phyloP scores from a whole-genome alignment of 2,329 filamentous ascomycete species.

The Mycosphaerella sp. region DNA sequence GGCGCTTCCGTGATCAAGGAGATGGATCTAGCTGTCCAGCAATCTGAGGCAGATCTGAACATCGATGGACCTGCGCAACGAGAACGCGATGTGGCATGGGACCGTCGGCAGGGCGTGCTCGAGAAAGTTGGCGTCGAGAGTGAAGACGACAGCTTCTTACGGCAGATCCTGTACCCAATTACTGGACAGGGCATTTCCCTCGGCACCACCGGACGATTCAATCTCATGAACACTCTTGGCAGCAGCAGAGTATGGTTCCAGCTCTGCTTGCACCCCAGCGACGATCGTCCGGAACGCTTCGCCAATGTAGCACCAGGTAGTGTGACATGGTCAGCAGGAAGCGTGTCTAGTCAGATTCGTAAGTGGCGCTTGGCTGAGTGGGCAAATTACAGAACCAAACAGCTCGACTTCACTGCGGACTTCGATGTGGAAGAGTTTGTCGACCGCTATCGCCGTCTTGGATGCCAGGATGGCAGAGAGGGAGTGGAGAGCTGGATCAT shows the following conservation, averaged over 20 bases:
- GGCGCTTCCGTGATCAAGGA: conserved; percentile 81
- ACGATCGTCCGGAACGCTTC: conserved; percentile 70
- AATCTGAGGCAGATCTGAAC: conserved; percentile 72
- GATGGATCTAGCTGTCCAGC: conserved; percentile 74
- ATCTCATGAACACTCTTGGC: conserved; percentile 65
- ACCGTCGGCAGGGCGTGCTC: conserved; percentile 74
- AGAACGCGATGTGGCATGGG: conserved; percentile 70
- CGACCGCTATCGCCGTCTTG: conserved; percentile 72
- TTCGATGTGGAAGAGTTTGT: conserved; percentile 93
- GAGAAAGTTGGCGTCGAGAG: conserved; percentile 81
- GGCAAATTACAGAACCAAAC: conserved; percentile 87
- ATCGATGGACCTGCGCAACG: conserved; percentile 61
- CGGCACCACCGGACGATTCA: conserved; percentile 70
- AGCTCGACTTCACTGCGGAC: conserved; percentile 91
- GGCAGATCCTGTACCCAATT: conserved; percentile 72
- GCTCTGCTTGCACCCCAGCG: conserved; percentile 82
- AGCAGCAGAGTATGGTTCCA: conserved; percentile 96
- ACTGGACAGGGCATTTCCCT: conserved; percentile 72
- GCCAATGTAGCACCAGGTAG: conserved; percentile 65
- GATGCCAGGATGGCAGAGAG: conserved; percentile 83
- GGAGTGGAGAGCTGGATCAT: conserved; percentile 92
- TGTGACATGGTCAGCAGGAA: conserved; percentile 88
- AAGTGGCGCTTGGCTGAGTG: conserved; percentile 93
- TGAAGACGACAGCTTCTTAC: conserved; percentile 76
- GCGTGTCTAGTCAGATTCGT: conserved; percentile 85